phyloP scores from a whole-genome alignment of 495 filamentous ascomycete genomes.

The Aspergillus nanangensis region DNA sequence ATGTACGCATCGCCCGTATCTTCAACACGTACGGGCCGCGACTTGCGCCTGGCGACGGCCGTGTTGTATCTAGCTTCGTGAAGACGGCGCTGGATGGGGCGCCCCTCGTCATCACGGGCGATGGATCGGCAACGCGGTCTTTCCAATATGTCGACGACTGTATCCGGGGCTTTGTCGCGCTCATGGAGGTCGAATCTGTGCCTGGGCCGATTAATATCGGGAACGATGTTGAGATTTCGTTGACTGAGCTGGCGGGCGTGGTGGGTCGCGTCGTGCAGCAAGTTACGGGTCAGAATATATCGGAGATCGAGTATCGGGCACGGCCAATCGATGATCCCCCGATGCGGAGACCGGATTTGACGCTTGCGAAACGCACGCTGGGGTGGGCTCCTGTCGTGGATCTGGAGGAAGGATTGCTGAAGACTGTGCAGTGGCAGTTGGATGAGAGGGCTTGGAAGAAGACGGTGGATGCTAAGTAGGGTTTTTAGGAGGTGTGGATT shows the following conservation, averaged over 20 bases:
- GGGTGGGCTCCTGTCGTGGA: conserved; percentile 11
- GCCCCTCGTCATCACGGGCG: conserved; percentile 10
- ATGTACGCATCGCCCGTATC: conserved; percentile 16
- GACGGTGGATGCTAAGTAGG: not conserved
- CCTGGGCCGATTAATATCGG: conserved; percentile 17
- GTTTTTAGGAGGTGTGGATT: too few relatives aligned
- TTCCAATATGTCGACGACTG: conserved; percentile 19
- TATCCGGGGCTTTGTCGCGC: conserved; percentile 8
- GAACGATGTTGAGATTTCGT: conserved; percentile 14
- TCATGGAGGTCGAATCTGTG: conserved; percentile 15
- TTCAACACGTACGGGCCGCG: conserved; percentile 20
- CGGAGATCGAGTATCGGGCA: conserved; percentile 8
- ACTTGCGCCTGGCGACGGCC: conserved; percentile 11
- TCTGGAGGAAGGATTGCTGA: conserved; percentile 11
- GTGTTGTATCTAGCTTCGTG: conserved; percentile 18
- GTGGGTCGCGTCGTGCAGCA: not conserved
- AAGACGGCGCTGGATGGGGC: conserved; percentile 6
- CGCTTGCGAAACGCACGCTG: conserved; percentile 9
- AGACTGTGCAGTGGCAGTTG: conserved; percentile 19
- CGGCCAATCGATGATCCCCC: conserved; percentile 9
- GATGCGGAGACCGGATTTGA: conserved; percentile 8
- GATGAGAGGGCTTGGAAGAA: not conserved
- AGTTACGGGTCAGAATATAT: not conserved
- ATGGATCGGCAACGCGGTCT: conserved; percentile 15
- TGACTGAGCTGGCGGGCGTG: conserved; percentile 12